These are phyloP conservation scores for Arachnomyces sp. DNA, from an alignment of 2,329 filamentous ascomycete genomes.

Conservation along the genomic window DNA sequence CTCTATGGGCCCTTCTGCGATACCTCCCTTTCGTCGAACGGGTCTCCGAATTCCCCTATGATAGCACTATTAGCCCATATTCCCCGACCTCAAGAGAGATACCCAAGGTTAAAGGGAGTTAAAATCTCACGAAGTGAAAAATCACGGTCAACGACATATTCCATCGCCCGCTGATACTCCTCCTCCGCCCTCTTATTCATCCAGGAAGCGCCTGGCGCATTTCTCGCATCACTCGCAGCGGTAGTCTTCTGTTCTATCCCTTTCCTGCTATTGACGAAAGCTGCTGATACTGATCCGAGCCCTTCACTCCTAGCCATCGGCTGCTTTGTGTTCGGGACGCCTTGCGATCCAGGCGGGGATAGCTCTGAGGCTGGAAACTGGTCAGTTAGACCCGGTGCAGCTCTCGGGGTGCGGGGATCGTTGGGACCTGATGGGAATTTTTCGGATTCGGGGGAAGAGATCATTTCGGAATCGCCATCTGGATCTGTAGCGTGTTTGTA, in stretches of 20 bases:
- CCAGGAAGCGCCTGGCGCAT: conserved; percentile 46
- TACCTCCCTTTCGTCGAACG: conserved; percentile 37
- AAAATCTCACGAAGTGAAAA: conserved; percentile 39
- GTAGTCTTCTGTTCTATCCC: conserved; percentile 8
- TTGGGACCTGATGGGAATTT: conserved; percentile 33
- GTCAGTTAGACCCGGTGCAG: conserved; percentile 14
- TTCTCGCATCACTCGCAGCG: conserved; percentile 27
- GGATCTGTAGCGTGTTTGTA: conserved; percentile 29
- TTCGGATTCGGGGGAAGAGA: conserved; percentile 37
- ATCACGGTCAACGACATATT: conserved; percentile 45
- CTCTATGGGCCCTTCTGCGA: conserved; percentile 12
- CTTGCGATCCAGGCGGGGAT: conserved; percentile 50
- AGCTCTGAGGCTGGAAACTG: conserved; percentile 36
- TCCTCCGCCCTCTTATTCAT: conserved; percentile 51
- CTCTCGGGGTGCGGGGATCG: conserved; percentile 35
- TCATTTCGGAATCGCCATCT: conserved; percentile 52
- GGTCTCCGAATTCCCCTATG: conserved; percentile 40
- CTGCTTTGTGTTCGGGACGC: conserved; percentile 14
- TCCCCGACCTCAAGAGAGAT: no score
- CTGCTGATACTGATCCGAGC: conserved; percentile 1
- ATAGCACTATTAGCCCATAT: neutral
- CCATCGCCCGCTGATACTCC: conserved; percentile 46
- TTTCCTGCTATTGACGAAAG: neutral
- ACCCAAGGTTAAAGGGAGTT: no score
- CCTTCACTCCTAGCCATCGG: conserved; percentile 6